A percentile compares a stretch with the other conserved stretches of the same genome.
Conservation (phyloP, 2,329 filamentous ascomycete species). For the Phialophora tarda region DNA sequence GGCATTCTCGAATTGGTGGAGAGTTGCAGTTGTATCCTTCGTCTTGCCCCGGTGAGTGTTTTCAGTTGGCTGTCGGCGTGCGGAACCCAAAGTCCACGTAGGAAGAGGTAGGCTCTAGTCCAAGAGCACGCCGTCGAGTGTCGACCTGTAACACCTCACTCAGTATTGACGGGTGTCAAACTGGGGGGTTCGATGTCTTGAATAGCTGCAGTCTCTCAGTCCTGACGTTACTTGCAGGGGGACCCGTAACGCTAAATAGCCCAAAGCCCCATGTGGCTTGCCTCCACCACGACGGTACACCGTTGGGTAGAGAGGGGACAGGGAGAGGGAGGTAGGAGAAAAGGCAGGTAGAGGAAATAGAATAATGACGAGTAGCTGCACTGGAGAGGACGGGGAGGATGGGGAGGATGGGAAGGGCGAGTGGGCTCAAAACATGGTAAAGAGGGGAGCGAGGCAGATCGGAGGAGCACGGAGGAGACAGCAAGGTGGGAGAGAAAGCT, state of each 20-base stretch:
- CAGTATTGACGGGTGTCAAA: slow-evolving; percentile 8
- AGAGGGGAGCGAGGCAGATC: slow-evolving; percentile 1
- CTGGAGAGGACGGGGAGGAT: slow-evolving; percentile 1
- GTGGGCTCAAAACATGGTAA: slow-evolving; percentile 19
- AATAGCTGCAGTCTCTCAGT: slow-evolving; percentile 19
- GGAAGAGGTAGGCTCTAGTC: slow-evolving; percentile 8
- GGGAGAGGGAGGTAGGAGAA: slow-evolving; percentile 1
- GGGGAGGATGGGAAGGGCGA: background rate
- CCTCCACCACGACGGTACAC: background rate
- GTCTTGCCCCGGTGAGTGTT: slow-evolving; percentile 17
- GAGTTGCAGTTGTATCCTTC: slow-evolving; percentile 26
- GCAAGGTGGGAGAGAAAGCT: slow-evolving; percentile 4
- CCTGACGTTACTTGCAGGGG: slow-evolving; percentile 6
- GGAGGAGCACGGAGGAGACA: background rate
- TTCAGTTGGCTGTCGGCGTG: background rate
- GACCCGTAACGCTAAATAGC: slow-evolving; percentile 2
- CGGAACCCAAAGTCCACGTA: slow-evolving; percentile 14
- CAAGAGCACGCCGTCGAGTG: background rate
- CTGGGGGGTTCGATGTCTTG: slow-evolving; percentile 11
- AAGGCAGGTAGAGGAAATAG: background rate
- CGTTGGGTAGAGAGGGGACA: slow-evolving; percentile 7
- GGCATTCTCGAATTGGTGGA: slow-evolving; percentile 16
- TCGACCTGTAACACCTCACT: background rate
- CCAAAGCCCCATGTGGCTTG: slow-evolving; percentile 3
- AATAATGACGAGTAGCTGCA: background rate